A percentile compares a stretch with the other conserved stretches of the same genome.
phyloP scores from a whole-genome alignment of 2,329 filamentous ascomycete genomes.

The Clonostachys rhizophaga region DNA sequence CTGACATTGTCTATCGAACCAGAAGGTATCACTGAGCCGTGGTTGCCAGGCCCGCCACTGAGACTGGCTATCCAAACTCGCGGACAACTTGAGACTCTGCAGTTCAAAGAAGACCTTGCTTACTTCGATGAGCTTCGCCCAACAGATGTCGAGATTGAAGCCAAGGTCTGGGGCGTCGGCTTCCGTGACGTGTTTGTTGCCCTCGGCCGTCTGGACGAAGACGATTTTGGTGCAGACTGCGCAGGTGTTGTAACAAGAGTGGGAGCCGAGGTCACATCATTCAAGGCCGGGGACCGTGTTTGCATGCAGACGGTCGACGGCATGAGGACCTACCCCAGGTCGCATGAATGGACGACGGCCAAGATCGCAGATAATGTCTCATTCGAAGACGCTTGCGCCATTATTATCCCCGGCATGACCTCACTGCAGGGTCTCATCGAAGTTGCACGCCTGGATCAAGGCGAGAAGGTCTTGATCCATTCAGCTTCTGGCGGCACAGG shows the following conservation, averaged over 20 bases:
- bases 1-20: background rate
- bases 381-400: conserved; percentile 16
- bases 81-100: background rate
- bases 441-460: conserved; percentile 15
- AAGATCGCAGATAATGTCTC: conserved; percentile 6
- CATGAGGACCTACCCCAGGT: conserved; percentile 11
- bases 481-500: conserved; percentile 24
- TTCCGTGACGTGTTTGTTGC: background rate
- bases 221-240: background rate
- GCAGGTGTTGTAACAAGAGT: conserved; percentile 1
- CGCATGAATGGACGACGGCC: background rate
- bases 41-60: background rate
- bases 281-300: conserved; percentile 9
- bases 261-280: conserved; percentile 6
- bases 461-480: conserved; percentile 21
- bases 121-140: background rate
- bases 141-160: conserved; percentile 2
- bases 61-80: background rate
- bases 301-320: conserved; percentile 11
- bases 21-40: background rate
- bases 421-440: background rate
- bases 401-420: background rate
- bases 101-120: background rate
- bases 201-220: background rate
- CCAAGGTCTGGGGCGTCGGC: conserved; percentile 1